Base-by-base conservation (phyloP, 2,329 filamentous ascomycete species). In the Macrophomina phaseolina region DNA sequence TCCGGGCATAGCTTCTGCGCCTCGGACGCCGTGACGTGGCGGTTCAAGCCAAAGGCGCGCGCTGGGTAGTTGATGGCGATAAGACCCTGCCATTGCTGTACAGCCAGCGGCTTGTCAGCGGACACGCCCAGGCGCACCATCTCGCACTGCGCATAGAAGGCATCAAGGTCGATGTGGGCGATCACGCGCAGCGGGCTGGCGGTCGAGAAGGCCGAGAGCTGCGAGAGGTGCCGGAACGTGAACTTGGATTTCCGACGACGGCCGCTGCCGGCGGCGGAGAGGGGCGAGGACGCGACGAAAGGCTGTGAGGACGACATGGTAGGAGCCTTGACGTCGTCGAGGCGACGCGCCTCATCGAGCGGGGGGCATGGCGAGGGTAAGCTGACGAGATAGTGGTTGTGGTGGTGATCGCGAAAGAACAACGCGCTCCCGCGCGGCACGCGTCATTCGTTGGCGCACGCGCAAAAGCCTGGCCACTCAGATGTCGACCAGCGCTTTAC, bases 1-100 rank as follows among this genome's bases (percentile, higher is more conserved):
- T 91, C 83, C 0, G 94, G 94, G 73, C 95, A 99, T 69, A 92
- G 83, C 78, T 94, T 94, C 78, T 89, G 90, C 18, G 95, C 95
- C 74, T 98, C 95, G 4, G 84, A 83, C 49, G 92, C 86, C 8
- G 89, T 91, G 69, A 94, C 89, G 80, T 96, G 92, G 40, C 94
- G 84, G 52, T 84, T 90, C 64, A 99, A 89, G 2, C 92, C 93
- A 73, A 88, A 94, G 8, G 86, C 86, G 16, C 95, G 89, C 5
- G 94, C 94, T 2, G 95, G 89, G 75, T 99, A 99, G 81, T 99
- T 99, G 78, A 99, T 89, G 3, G 95, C 95, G 75, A 99, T 99
- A 30, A 99, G 84, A 8, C 91, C 93, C 78, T 96, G 91, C 91
- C 91, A 98, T 83, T 98, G 94, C 76, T 96, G 94, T 23, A 99